Base-by-base conservation (phyloP, 345 rosid genomes). In the Heritiera fomes region DNA sequence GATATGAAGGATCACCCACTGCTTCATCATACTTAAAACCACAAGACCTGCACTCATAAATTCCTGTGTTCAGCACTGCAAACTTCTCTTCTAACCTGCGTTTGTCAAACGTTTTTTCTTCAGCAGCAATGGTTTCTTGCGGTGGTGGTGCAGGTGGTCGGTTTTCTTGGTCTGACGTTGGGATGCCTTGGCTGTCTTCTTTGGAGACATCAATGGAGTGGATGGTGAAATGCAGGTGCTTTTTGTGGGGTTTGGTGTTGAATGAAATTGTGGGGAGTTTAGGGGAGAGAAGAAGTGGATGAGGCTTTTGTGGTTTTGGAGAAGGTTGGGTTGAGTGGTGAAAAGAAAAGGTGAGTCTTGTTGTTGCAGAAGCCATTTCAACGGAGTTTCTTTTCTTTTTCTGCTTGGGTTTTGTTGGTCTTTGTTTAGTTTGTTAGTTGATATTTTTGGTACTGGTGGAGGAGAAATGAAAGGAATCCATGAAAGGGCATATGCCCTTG, bases 41-140 rank as follows among this genome's bases (percentile, higher is more conserved):
- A 80, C 99, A 96, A 0, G 98, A 92, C 82, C 95, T 85, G 80
- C 99, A 93, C 91, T 96, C 98, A 43, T 88, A 96, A 66, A 96
- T 89, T 7, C 99, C 99, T 6, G 99, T 96, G 85, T 96, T 96
- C 77, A 96, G 71, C 76, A 96, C 97, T 0, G 98, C 99, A 77
- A 96, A 96, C 73, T 93, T 92, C 90, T 92, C 99, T 49, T 96
- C 98, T 69, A 90, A 64, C 68, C 97, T 88, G 63, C 92, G 79
- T 77, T 80, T 76, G 32, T 89, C 91, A 45, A 89, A 61, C 4
- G 60, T 63, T 14, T 69, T 83, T 6, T 76, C 70, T 0, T 52
- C 69, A 7, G n/a, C 45, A 40, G 47, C 63, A 2, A 50, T 63
- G 6, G 67, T 65, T 14, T 64, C 78, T 73, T 78, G 79, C 14